Evolutionary conservation across 192 early-diverging fungal species (phyloP).

Genomic region (Backusella mclennaniae): DNA sequence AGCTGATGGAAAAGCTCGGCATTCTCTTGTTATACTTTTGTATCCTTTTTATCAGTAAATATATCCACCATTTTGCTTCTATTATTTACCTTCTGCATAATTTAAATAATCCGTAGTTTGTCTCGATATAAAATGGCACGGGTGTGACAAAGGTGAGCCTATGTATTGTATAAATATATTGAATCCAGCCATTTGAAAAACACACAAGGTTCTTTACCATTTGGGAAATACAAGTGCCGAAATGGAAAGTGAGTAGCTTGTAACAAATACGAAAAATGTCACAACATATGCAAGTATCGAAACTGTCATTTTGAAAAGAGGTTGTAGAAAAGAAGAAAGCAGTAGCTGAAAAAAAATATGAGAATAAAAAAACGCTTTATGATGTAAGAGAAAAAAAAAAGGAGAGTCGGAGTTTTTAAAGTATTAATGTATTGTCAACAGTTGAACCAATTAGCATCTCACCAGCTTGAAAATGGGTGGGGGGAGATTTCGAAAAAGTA

Average conservation of each 20-base stretch:
- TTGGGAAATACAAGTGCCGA: slow-evolving; percentile 30
- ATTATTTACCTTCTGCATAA: slow-evolving; percentile 22
- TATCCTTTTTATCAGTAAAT: background rate
- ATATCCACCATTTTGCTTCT: background rate
- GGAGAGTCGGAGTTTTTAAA: background rate
- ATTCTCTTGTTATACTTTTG: slow-evolving; percentile 27
- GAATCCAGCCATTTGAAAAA: too few species aligned
- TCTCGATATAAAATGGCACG: slow-evolving; percentile 33
- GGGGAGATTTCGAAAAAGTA: too few species aligned
- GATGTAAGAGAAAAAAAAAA: background rate
- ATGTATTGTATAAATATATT: background rate
- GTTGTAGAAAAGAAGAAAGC: background rate
- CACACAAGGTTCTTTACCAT: slow-evolving; percentile 13
- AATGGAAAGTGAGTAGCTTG: slow-evolving; percentile 24
- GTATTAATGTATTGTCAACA: too few species aligned
- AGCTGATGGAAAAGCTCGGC: slow-evolving; percentile 32
- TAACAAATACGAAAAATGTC: slow-evolving; percentile 24
- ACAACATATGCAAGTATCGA: slow-evolving; percentile 33
- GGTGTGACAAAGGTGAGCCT: slow-evolving; percentile 38
- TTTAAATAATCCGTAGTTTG: slow-evolving; percentile 33
- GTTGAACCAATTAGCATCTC: too few species aligned
- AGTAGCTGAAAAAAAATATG: background rate
- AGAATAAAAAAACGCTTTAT: background rate
- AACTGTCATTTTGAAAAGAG: slow-evolving; percentile 3
- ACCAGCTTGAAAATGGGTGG: too few species aligned